Evolutionary conservation across 2,329 filamentous ascomycete species (phyloP), one percentile per base, ranked within the genome.

Genomic region (Ceratocystis albifundus): DNA sequence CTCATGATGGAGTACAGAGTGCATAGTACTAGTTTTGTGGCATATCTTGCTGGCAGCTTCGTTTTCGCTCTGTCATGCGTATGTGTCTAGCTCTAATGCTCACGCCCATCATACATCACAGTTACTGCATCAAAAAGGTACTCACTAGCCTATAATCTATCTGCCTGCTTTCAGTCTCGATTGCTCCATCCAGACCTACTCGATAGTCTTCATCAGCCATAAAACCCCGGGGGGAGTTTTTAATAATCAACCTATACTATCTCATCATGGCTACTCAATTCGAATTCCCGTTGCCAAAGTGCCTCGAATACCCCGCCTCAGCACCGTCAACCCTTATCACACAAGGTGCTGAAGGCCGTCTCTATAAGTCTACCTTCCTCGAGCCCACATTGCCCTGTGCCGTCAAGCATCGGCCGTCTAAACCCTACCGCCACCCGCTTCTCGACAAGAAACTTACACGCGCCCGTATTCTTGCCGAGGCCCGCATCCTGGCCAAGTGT

Each of bases 291-390:
- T 85, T 89, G 69, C 87, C 87, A 46, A 75, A 79, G 44, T 82
- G 87, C 70, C 87, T 91, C 75, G 79, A 80, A 67, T 78, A 84
- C 77, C 82, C 83, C 74, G 78, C 82, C 69, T 79, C 84, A 48
- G 75, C 79, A 71, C 76, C 83, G 62, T 85, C 90, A 69, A 76
- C 74, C 62, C 88, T 96, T 72, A 84, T 97, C 71, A 87, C 90
- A 67, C 94, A 97, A 81, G 94, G 94, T 77, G 94, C 94, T 74
- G 94, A 99, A 83, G 92, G 90, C 68, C 90, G 93, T 70, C 84
- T 99, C 73, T 97, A 95, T 84, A 87, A 86, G 75, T 93, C 90
- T 20, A 86, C 84, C 66, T 95, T 90, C 77, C 86, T 96, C 65
- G 75, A 82, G 1, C 82, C 88, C 48, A 74, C 80, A 66, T 79